Conservation (phyloP, 768 basidiomycete genomes). For the Lentinula detonsa region DNA sequence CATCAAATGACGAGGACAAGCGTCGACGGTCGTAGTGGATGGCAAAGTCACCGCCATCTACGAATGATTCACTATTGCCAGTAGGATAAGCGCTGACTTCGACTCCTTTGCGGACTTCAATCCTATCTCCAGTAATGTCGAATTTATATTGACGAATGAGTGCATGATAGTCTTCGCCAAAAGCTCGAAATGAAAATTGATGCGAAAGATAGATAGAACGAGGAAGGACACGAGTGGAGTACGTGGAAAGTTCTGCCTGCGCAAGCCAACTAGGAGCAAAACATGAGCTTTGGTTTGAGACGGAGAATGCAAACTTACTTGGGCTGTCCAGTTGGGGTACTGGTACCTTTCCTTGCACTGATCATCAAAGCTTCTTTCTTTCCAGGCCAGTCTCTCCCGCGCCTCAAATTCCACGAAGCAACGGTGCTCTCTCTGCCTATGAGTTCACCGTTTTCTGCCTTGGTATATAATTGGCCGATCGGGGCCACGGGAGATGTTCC, state of each 20-base stretch:
- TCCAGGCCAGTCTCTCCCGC: conserved; percentile 46
- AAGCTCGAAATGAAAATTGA: conserved; percentile 75
- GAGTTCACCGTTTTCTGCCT: conserved; percentile 27
- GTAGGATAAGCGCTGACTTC: conserved; percentile 51
- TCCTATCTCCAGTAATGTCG: conserved; percentile 48
- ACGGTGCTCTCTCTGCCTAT: conserved; percentile 33
- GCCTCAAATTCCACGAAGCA: conserved; percentile 61
- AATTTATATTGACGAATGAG: conserved; percentile 62
- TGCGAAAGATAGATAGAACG: conserved; percentile 78
- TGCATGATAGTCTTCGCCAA: conserved; percentile 76
- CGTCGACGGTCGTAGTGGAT: conserved; percentile 35
- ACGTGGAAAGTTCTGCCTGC: conserved; percentile 79
- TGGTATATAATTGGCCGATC: background rate
- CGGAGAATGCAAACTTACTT: conserved; percentile 23
- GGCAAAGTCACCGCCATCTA: conserved; percentile 38
- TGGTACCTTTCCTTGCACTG: background rate
- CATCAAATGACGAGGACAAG: conserved; percentile 63
- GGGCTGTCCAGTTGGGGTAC: conserved; percentile 14
- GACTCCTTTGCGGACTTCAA: conserved; percentile 70
- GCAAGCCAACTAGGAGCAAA: conserved; percentile 51
- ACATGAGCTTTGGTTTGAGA: background rate
- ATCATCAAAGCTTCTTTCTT: conserved; percentile 31
- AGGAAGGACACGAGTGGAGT: conserved; percentile 56
- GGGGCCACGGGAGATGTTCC: background rate
- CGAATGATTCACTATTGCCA: conserved; percentile 38